A percentile compares a stretch with the other conserved stretches of the same genome.
Evolutionary conservation across 2,329 filamentous ascomycete species (phyloP).

Genomic region (Monilinia aucupariae): DNA sequence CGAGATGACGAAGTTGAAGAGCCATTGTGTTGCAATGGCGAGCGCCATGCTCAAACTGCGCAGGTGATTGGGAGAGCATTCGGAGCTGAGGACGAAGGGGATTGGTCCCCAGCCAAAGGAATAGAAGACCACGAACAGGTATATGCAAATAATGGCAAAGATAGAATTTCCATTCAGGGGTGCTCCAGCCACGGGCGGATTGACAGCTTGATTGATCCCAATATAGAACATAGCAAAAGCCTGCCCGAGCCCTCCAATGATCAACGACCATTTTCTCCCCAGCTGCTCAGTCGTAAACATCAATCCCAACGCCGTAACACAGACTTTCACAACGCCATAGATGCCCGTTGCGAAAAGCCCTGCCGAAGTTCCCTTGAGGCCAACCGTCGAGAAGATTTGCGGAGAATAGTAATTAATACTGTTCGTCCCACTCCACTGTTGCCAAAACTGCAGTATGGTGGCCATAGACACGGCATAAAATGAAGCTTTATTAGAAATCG

Average conservation of each 20-base stretch:
- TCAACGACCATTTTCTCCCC: constrained; percentile 51
- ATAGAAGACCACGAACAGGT: constrained; percentile 63
- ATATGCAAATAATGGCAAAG: constrained; percentile 63
- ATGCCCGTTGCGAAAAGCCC: constrained; percentile 66
- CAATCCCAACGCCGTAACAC: constrained; percentile 57
- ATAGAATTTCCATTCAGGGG: constrained; percentile 39
- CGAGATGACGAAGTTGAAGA: constrained; percentile 68
- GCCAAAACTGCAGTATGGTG: constrained; percentile 51
- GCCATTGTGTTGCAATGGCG: constrained; percentile 62
- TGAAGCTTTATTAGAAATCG: constrained; percentile 21
- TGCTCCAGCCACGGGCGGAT: constrained; percentile 41
- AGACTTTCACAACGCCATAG: constrained; percentile 64
- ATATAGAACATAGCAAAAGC: constrained; percentile 60
- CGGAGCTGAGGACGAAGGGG: constrained; percentile 64
- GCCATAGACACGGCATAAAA: constrained; percentile 43
- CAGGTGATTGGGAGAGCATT: constrained; percentile 55
- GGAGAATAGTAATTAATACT: constrained; percentile 59
- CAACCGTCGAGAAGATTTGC: constrained; percentile 60
- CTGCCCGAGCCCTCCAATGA: constrained; percentile 52
- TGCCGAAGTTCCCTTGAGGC: constrained; percentile 51
- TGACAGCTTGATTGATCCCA: constrained; percentile 48
- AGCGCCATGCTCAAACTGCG: constrained; percentile 50
- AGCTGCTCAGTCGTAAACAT: constrained; percentile 59
- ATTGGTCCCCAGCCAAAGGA: constrained; percentile 63
- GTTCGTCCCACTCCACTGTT: constrained; percentile 56